Evolutionary conservation across 2,329 filamentous ascomycete species (phyloP), one percentile per base, ranked within the genome.

Genomic region (Calonectria hongkongensis): DNA sequence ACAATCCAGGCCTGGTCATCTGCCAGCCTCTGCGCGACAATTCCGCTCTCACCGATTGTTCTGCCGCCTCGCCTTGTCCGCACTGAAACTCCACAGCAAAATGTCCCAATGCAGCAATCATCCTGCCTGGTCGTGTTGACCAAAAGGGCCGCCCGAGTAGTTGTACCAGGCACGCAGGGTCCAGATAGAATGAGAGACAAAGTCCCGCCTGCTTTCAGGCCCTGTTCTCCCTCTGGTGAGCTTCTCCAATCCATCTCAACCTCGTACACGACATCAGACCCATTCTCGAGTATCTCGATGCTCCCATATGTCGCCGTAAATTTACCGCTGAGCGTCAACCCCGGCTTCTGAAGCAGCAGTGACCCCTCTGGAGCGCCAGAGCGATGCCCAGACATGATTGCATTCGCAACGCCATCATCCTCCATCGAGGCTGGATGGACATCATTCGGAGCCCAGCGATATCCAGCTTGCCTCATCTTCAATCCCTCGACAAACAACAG

Each of bases 1-100:
- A 64, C 43, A 15, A 64, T 36, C 60, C 43, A 64, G 30, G 10
- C 39, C 9, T 64, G 60, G 27, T 50, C 18, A 16, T 36, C 28
- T 2, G 41, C 60, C 28, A 64, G 27, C 28, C 39, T 13, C 27
- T 64, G 60, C 15, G 41, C 60, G 30, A 33, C 45, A 21, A 47
- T 36, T 27, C 25, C n/a, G 43, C 43, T 27, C 9, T 25, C 30
- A 12, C 28, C 30, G 16, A n/a, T 2, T 9, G 12, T 25, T 64
- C 43, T 3, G 4, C 43, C n/a, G 8, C 39, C 18, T 36, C 45
- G 41, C 16, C 60, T 36, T 15, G 15, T 15, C 27, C 60, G 48
- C 25, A 33, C 28, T n/a, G 30, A 33, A 41, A 33, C 18, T n/a
- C 60, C 60, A 21, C 43, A 64, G 27, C 41, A 64, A 16, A 48